A percentile compares a stretch with the other conserved stretches of the same genome.
These are phyloP conservation scores for Tylopilus orsonianus DNA, from an alignment of 1,284 basidiomycete species.

Conservation along the genomic window DNA sequence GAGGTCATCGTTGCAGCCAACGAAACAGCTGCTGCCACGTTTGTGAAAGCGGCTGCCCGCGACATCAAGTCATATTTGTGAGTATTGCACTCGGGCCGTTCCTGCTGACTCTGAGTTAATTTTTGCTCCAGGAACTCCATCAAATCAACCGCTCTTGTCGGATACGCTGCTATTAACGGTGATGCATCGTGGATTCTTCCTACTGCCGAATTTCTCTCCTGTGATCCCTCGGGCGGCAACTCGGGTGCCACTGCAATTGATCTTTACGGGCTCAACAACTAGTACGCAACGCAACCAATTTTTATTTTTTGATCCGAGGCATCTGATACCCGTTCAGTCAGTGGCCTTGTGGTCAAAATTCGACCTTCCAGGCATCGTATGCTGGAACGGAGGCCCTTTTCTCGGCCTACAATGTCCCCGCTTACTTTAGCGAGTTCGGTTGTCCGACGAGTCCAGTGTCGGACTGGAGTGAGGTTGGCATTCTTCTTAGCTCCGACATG, in stretches of 20 bases:
- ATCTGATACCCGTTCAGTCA: constrained; percentile 42
- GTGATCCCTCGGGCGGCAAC: constrained; percentile 56
- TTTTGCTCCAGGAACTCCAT: constrained; percentile 57
- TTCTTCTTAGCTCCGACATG: constrained; percentile 75
- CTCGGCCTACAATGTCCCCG: constrained; percentile 72
- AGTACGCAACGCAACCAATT: constrained; percentile 44
- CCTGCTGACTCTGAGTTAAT: not conserved
- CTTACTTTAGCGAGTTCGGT: constrained; percentile 92
- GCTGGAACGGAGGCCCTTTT: constrained; percentile 52
- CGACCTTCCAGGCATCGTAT: constrained; percentile 59
- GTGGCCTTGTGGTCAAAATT: constrained; percentile 84
- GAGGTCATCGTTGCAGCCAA: constrained; percentile 70
- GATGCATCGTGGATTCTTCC: constrained; percentile 62
- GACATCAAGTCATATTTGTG: constrained; percentile 86
- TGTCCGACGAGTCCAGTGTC: constrained; percentile 67
- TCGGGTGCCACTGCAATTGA: constrained; percentile 73
- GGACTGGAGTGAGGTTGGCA: constrained; percentile 77
- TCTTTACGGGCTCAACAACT: constrained; percentile 81
- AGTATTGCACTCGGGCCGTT: constrained; percentile 24
- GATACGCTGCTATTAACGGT: constrained; percentile 86
- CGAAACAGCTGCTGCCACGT: constrained; percentile 70
- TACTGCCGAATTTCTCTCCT: constrained; percentile 80
- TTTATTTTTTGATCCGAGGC: constrained; percentile 6
- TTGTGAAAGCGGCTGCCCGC: constrained; percentile 88
- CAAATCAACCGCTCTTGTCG: constrained; percentile 68